phyloP scores from a whole-genome alignment of 345 rosid genomes.

The Eucalyptus fibrosa region DNA sequence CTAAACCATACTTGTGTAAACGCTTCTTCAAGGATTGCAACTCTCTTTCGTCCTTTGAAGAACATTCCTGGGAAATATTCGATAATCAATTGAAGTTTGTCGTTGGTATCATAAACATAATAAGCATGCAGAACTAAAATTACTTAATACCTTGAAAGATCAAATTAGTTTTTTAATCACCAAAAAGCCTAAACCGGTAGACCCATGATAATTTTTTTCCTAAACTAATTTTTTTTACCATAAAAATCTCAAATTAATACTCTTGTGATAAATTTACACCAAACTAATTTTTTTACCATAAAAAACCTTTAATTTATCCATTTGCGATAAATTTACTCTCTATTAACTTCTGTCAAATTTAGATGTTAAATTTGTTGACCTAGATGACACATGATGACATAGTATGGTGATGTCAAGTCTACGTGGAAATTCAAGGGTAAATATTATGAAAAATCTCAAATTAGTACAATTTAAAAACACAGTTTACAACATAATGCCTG shows the following conservation, averaged over 20 bases:
- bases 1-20: conserved; percentile 50
- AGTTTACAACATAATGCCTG: rapidly evolving
- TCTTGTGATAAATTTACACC: rapidly evolving
- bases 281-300: rapidly evolving
- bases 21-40: conserved; percentile 66
- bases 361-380: rapidly evolving
- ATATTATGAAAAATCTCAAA: no score
- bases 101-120: not conserved
- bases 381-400: no score
- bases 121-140: not conserved
- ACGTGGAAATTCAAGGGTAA: rapidly evolving
- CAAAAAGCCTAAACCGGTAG: rapidly evolving
- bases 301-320: rapidly evolving
- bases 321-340: rapidly evolving
- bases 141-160: no score
- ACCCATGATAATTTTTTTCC: rapidly evolving
- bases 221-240: no score
- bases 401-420: rapidly evolving
- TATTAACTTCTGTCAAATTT: no score
- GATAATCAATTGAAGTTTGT: not conserved
- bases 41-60: conserved; percentile 53
- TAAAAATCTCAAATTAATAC: rapidly evolving
- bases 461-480: rapidly evolving
- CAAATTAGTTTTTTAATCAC: no score
- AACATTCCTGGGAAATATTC: conserved; percentile 27